Evolutionary conservation across 306 rosid species (phyloP).

Genomic region (Lathyrus tuberosus): DNA sequence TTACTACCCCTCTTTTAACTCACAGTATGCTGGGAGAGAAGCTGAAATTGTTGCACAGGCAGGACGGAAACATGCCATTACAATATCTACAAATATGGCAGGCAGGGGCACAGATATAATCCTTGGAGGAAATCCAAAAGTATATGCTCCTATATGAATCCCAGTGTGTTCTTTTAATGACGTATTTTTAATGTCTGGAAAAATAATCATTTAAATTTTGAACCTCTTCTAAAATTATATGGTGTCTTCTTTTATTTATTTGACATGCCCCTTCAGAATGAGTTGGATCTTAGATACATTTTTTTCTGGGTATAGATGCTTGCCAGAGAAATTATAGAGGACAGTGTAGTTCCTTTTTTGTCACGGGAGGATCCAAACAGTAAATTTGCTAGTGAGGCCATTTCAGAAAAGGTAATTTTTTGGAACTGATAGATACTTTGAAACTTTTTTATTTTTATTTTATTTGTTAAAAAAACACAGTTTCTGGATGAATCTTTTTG

Average conservation of each 20-base stretch:
- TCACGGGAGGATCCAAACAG: slow-evolving; percentile 65
- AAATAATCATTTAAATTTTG: slow-evolving; percentile 32
- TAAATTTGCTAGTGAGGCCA: slow-evolving; percentile 61
- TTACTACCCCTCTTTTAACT: slow-evolving; percentile 17
- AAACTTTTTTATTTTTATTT: slow-evolving; percentile 15
- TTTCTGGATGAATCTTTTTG: slow-evolving; percentile 45
- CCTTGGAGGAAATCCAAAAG: slow-evolving; percentile 98
- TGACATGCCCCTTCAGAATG: slow-evolving; percentile 39
- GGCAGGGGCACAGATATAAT: slow-evolving; percentile 99
- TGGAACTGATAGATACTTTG: slow-evolving; percentile 1
- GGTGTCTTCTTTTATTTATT: slow-evolving; percentile 22
- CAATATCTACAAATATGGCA: slow-evolving; percentile 98
- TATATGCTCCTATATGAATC: slow-evolving; percentile 46
- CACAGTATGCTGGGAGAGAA: slow-evolving; percentile 98
- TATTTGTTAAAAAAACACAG: slow-evolving; percentile 10
- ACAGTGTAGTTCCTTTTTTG: slow-evolving; percentile 71
- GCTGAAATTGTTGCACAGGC: slow-evolving; percentile 97
- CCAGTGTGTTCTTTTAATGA: slow-evolving; percentile 9
- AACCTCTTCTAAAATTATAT: slow-evolving; percentile 28
- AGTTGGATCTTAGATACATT: slow-evolving; percentile 29
- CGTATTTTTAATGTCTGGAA: slow-evolving; percentile 13
- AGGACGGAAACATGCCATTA: slow-evolving; percentile 90
- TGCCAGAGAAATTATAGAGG: slow-evolving; percentile 91
- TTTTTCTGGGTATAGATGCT: slow-evolving; percentile 67
- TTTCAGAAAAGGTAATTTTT: slow-evolving; percentile 66